phyloP scores from a whole-genome alignment of 345 rosid genomes.

The Salix caprea region DNA sequence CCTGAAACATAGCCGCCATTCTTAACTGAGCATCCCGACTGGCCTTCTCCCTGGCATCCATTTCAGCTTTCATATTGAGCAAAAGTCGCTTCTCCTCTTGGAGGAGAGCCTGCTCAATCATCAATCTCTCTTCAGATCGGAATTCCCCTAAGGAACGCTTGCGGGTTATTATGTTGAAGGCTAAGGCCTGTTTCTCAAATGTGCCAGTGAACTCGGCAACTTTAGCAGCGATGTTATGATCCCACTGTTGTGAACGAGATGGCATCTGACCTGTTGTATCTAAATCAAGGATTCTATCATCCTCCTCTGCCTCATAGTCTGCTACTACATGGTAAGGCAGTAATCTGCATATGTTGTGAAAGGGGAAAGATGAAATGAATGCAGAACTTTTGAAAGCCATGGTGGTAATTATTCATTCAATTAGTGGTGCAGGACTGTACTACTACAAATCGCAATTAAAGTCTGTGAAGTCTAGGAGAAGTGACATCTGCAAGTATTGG shows the following conservation, averaged over 20 bases:
- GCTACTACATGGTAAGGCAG: constrained; percentile 91
- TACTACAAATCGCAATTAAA: not conserved
- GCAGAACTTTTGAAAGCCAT: not conserved
- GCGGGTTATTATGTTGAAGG: constrained; percentile 67
- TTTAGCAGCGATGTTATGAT: constrained; percentile 76
- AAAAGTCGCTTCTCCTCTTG: constrained; percentile 63
- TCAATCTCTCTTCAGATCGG: constrained; percentile 75
- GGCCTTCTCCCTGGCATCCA: constrained; percentile 77
- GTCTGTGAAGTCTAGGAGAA: not conserved
- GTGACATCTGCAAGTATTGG: not conserved
- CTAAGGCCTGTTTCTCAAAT: constrained; percentile 78
- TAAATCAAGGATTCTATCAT: constrained; percentile 77
- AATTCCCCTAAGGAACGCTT: constrained; percentile 62
- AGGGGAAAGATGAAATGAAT: constrained; percentile 6
- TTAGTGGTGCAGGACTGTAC: not conserved
- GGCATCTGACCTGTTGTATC: constrained; percentile 73
- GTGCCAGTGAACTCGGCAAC: constrained; percentile 80
- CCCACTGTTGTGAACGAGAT: constrained; percentile 89
- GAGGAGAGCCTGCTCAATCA: constrained; percentile 68
- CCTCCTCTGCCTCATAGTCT: constrained; percentile 97
- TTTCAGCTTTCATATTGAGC: constrained; percentile 54
- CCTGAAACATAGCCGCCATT: constrained; percentile 72
- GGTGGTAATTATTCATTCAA: not conserved
- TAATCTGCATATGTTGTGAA: constrained; percentile 43
- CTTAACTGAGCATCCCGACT: constrained; percentile 69